These are phyloP conservation scores for Penicillium crustosum DNA, from an alignment of 2,329 filamentous ascomycete species.

Conservation along the genomic window DNA sequence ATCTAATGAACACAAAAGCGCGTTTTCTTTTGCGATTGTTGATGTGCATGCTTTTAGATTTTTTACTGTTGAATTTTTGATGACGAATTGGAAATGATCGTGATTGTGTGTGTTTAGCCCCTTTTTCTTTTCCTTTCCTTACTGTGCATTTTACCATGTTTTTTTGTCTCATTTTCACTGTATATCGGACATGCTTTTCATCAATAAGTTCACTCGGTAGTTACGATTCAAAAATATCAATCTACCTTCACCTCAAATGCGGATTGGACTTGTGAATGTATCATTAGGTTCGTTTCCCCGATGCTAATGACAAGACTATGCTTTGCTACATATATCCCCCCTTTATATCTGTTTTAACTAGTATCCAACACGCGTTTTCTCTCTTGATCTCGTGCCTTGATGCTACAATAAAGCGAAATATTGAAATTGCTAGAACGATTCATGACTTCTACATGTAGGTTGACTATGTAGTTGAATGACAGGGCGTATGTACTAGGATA, in stretches of 20 bases:
- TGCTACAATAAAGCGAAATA: not conserved
- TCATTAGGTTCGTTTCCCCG: not conserved
- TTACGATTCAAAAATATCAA: conserved; percentile 2
- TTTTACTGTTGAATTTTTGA: not conserved
- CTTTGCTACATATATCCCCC: not conserved
- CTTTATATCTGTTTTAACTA: not conserved
- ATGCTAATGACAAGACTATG: not conserved
- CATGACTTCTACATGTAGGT: not conserved
- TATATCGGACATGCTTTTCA: conserved; percentile 5
- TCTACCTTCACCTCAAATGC: not conserved
- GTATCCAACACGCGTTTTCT: too few species aligned
- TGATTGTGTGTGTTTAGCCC: not conserved
- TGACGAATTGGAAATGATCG: not conserved
- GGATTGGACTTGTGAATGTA: not conserved
- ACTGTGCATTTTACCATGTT: not conserved
- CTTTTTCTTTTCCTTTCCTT: conserved; percentile 1
- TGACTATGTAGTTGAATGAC: not conserved
- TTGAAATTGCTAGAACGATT: not conserved
- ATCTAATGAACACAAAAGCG: conserved; percentile 32
- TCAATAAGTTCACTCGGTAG: not conserved
- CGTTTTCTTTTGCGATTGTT: not conserved
- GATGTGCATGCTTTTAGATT: conserved; percentile 4
- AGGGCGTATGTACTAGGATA: not conserved
- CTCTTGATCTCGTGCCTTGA: not conserved
- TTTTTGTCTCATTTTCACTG: not conserved